phyloP scores from a whole-genome alignment of 495 filamentous ascomycete genomes.

The Ramalina intermedia region DNA sequence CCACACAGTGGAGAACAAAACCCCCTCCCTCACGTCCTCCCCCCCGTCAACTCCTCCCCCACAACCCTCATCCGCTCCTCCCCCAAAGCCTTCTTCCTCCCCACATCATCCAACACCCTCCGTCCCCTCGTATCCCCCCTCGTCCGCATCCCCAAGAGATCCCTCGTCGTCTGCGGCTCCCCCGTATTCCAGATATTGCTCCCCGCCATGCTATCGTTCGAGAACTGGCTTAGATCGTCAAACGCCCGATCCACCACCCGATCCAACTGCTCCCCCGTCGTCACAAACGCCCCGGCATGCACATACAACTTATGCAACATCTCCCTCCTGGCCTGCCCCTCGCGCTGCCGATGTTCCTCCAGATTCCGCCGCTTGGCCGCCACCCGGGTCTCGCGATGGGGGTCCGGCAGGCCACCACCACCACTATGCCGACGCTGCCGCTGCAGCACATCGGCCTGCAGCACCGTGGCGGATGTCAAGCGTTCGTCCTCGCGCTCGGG shows the following conservation, averaged over 20 bases:
- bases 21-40: conserved; percentile 35
- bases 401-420: conserved; percentile 24
- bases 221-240: conserved; percentile 34
- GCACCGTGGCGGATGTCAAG: conserved; percentile 40
- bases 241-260: conserved; percentile 48
- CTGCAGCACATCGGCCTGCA: conserved; percentile 26
- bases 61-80: conserved; percentile 47
- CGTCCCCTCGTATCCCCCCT: conserved; percentile 16
- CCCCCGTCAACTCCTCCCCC: conserved; percentile 54
- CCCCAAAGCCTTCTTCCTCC: conserved; percentile 23
- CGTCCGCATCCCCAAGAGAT: conserved; percentile 24
- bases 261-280: conserved; percentile 45
- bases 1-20: not conserved
- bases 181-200: conserved; percentile 46
- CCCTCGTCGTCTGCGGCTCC: conserved; percentile 34
- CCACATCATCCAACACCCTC: conserved; percentile 20
- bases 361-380: conserved; percentile 28
- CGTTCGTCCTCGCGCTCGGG: conserved; percentile 46
- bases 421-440: conserved; percentile 5
- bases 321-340: conserved; percentile 28
- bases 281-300: conserved; percentile 49
- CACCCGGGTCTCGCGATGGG: conserved; percentile 32
- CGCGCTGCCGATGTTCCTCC: conserved; percentile 23
- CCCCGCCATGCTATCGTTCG: conserved; percentile 27
- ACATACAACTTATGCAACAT: conserved; percentile 48